These are phyloP conservation scores for Henckelia pumila DNA, from an alignment of 257 asterid species.

Conservation along the genomic window DNA sequence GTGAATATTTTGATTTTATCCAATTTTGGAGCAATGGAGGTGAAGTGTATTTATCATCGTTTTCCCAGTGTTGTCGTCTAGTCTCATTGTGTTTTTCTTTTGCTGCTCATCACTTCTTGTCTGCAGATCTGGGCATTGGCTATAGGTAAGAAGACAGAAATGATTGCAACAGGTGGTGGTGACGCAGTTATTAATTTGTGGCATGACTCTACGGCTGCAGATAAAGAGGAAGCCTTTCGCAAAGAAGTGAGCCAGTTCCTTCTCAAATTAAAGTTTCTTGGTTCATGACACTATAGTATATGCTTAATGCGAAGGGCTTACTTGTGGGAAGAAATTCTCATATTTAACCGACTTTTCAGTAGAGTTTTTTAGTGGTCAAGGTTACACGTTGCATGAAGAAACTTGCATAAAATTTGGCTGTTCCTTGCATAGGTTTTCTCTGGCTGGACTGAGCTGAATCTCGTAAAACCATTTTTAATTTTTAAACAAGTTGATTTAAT, in stretches of 20 bases:
- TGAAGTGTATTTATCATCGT: slow-evolving; percentile 6
- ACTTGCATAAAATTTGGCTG: no score
- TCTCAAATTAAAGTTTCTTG: slow-evolving; percentile 10
- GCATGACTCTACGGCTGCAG: slow-evolving; percentile 93
- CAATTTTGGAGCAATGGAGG: background rate
- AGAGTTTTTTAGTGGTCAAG: no score
- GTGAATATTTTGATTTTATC: background rate
- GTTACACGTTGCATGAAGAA: no score
- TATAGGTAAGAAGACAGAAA: slow-evolving; percentile 83
- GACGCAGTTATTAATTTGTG: slow-evolving; percentile 93
- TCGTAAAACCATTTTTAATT: no score
- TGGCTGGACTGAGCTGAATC: no score
- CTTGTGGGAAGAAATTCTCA: background rate
- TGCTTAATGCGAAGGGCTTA: background rate
- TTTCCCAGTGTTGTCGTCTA: background rate
- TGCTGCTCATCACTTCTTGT: slow-evolving; percentile 24
- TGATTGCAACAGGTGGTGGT: slow-evolving; percentile 95
- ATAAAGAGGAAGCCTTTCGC: slow-evolving; percentile 84
- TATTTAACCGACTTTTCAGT: background rate
- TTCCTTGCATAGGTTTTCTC: no score
- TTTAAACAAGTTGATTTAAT: background rate
- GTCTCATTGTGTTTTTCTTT: slow-evolving; percentile 4
- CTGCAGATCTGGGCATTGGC: slow-evolving; percentile 94
- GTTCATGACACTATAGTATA: slow-evolving; percentile 1
- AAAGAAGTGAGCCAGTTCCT: slow-evolving; percentile 65